Base-by-base conservation (phyloP, 805 yeast species). In the Cyberlindnera mississippiensis region DNA sequence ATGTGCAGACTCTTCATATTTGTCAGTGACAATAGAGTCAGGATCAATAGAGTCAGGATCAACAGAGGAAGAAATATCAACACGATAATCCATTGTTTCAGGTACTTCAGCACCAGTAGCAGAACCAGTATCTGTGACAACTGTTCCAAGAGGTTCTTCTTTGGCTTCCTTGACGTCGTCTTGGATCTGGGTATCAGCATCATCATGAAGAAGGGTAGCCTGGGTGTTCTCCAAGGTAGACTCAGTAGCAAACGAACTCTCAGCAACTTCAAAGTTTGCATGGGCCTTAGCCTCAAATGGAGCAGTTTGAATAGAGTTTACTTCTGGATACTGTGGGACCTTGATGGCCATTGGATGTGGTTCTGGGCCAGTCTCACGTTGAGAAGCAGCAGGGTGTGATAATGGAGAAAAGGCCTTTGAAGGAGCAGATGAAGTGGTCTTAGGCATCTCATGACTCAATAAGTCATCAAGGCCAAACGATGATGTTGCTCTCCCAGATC, bases 221-320 rank as follows among this genome's bases (percentile, higher is more conserved):
- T 12, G 30, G 4, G 27, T 37, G 32, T 18, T 11, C 29, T 35
- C 24, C 19, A 40, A 19, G 4, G 40, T 37, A 19, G 34, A 34
- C 24, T 42, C 46, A n/a, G 34, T 38, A 9, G 38, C 37, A 16
- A 42, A 38, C 2, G 46, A 42, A 3, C 39, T 26, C 30, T 42
- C 46, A 5, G 13, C 40, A 28, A 24, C 34, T 13, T 27, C 29
- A 13, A 24, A 8, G 8, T 24, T 8, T 24, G 29, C 6, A 11
- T 20, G 24, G 6, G 41, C 13, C 10, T 15, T 8, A 7, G 11
- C 33, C 4, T 22, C 28, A 15, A 14, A 7, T 28, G 10, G 14
- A n/a, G 19, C 32, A 15, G 19, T n/a, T n/a, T 13, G 18, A 29
- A 15, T 14, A 14, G 11, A 7, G 12, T 6, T 13, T 7, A 5